Base-by-base conservation (phyloP, 495 filamentous ascomycete genomes). In the Talaromyces ruber region DNA sequence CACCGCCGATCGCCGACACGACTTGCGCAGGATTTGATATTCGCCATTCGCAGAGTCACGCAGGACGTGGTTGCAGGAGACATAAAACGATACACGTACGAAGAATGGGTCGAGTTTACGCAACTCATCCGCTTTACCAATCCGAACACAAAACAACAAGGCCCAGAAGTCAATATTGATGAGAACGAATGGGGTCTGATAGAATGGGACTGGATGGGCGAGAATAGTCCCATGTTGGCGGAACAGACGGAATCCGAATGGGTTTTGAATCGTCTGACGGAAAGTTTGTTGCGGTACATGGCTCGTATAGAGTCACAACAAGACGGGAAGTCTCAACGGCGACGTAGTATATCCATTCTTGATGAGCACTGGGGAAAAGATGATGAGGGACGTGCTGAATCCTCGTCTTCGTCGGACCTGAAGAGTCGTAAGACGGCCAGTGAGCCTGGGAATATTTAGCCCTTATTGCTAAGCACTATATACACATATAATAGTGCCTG, bases 181-280 rank as follows among this genome's bases (percentile, higher is more conserved):
- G 82, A 85, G 63, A 82, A 83, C 61, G 81, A 84, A 39, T 78
- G 79, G 43, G 83, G 82, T 0, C 62, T 86, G 1, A 68, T 86
- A 16, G 82, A 85, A 30, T 87, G 85, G 85, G 85, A 88, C 65
- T 88, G 85, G 85, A 86, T 88, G 51, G 85, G 85, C 4, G 79
- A 84, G 64, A 79, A 81, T 60, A 83, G 81, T 64, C 85, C 85
- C 16, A 77, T 88, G 79, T 58, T 88, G 65, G 76, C 81, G 3
- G 75, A 76, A 29, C 66, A 78, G 67, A 79, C 72, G 5, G 85
- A 88, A 66, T 73, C 81, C 2, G 82, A 86, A 67, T 88, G 84
- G 79, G 73, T 87, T 39, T 67, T 87, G 24, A 78, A 84, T 63
- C 75, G 84, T 34, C 71, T 88, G 22, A 82, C 79, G 64, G 84